These are phyloP conservation scores for Mycena haematopus DNA, from an alignment of 768 basidiomycete species.

Conservation along the genomic window DNA sequence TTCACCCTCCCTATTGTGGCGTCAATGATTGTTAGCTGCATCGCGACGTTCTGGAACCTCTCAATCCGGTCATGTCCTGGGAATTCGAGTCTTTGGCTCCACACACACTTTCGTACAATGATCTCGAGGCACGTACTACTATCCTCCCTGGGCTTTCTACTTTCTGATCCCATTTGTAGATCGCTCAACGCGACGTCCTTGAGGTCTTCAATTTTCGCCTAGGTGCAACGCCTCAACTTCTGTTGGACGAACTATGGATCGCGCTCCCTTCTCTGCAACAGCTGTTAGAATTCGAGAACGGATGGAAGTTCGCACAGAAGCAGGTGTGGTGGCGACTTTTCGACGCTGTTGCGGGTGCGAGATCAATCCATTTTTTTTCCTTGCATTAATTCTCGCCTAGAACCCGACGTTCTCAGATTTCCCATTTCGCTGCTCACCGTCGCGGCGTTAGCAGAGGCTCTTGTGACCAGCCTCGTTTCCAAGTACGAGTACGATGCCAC, in stretches of 20 bases:
- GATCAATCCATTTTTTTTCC: slow-evolving; percentile 6
- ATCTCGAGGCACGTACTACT: slow-evolving; percentile 56
- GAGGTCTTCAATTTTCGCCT: slow-evolving; percentile 52
- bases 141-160: neutral
- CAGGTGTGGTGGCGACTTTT: slow-evolving; percentile 60
- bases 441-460: slow-evolving; percentile 54
- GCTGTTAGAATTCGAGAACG: slow-evolving; percentile 45
- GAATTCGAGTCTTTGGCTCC: slow-evolving; percentile 61
- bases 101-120: slow-evolving; percentile 49
- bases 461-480: slow-evolving; percentile 45
- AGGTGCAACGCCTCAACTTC: slow-evolving; percentile 58
- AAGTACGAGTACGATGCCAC: slow-evolving; percentile 42
- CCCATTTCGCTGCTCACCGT: slow-evolving; percentile 61
- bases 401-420: slow-evolving; percentile 59
- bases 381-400: slow-evolving; percentile 37
- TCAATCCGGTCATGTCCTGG: slow-evolving; percentile 55
- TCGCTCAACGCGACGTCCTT: slow-evolving; percentile 63
- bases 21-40: slow-evolving; percentile 50
- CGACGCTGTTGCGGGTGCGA: slow-evolving; percentile 48
- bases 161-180: slow-evolving; percentile 41
- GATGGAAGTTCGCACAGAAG: slow-evolving; percentile 54
- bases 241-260: slow-evolving; percentile 65
- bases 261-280: slow-evolving; percentile 58
- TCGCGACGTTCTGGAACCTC: slow-evolving; percentile 65
- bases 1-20: neutral